Evolutionary conservation across 306 rosid genomes (phyloP).

Genomic region (Rubus parviflorus): DNA sequence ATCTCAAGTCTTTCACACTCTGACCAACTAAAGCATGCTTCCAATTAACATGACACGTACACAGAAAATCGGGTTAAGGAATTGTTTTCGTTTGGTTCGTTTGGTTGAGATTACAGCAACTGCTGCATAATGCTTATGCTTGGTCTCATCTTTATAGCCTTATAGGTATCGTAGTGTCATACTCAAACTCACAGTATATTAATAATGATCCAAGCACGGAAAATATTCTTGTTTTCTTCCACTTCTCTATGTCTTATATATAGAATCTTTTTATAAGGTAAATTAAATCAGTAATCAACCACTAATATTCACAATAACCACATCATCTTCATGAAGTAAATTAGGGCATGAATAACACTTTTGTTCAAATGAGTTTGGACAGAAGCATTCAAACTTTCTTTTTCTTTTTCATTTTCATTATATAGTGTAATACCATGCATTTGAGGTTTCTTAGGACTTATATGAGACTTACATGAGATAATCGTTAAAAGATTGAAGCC

Average conservation of each 20-base stretch:
- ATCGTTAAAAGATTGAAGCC: too few species aligned
- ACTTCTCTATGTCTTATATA: neutral
- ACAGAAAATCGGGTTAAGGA: neutral
- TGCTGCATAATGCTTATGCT: neutral
- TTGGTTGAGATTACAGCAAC: neutral
- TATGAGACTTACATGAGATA: too few species aligned
- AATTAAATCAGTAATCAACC: too few species aligned
- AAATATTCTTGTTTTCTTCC: neutral
- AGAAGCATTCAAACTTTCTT: too few species aligned
- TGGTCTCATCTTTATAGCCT: neutral
- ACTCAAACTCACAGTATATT: neutral
- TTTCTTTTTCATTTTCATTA: too few species aligned
- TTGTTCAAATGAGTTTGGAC: too few species aligned
- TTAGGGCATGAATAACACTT: too few species aligned
- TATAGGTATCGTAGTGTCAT: neutral
- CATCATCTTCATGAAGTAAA: neutral
- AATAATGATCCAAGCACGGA: neutral
- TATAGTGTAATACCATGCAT: too few species aligned
- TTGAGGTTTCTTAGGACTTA: too few species aligned
- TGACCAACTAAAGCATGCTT: conserved; percentile 22
- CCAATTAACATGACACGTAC: neutral
- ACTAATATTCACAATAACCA: too few species aligned
- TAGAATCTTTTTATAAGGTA: neutral
- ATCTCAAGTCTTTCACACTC: neutral
- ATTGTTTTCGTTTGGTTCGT: neutral